Conservation (phyloP, 2,329 filamentous ascomycete species). For the Tolypocladium paradoxum region DNA sequence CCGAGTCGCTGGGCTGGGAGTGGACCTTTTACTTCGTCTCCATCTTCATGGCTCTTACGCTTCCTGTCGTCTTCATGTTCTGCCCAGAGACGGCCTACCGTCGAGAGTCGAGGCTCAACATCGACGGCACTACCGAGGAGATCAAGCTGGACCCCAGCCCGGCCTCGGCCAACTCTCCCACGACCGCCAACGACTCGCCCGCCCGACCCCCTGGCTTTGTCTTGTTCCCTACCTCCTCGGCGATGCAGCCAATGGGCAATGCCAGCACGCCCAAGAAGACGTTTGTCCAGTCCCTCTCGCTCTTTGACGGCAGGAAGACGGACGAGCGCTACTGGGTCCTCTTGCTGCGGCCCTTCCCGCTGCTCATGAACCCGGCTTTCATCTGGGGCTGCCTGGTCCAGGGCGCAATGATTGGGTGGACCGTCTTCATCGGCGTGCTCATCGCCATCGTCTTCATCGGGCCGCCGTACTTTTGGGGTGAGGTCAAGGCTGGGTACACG, state of each 20-base stretch:
- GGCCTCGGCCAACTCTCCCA: neutral
- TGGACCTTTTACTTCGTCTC: constrained; percentile 86
- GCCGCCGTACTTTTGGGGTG: constrained; percentile 70
- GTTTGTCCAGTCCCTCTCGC: constrained; percentile 48
- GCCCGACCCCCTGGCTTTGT: constrained; percentile 15
- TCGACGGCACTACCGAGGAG: constrained; percentile 26
- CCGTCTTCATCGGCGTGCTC: constrained; percentile 80
- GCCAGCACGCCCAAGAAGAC: constrained; percentile 38
- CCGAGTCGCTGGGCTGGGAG: constrained; percentile 61
- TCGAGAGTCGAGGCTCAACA: constrained; percentile 55
- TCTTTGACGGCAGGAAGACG: constrained; percentile 76
- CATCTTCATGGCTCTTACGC: constrained; percentile 63
- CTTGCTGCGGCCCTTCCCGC: constrained; percentile 63
- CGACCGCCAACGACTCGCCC: constrained; percentile 1
- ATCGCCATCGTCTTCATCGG: constrained; percentile 74
- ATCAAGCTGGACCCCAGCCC: constrained; percentile 5
- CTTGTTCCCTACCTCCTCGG: constrained; percentile 19
- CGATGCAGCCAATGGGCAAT: constrained; percentile 23
- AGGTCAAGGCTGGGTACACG: constrained; percentile 74
- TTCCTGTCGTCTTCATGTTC: constrained; percentile 65
- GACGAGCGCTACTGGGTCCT: constrained; percentile 60
- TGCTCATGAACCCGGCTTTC: constrained; percentile 77
- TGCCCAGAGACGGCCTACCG: constrained; percentile 78
- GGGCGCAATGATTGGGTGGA: constrained; percentile 89
- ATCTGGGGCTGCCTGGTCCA: constrained; percentile 72